Percentiles rank a stretch among this genome's conserved stretches.
Evolutionary conservation across 495 filamentous ascomycete species (phyloP).

Genomic region (Letharia lupina): DNA sequence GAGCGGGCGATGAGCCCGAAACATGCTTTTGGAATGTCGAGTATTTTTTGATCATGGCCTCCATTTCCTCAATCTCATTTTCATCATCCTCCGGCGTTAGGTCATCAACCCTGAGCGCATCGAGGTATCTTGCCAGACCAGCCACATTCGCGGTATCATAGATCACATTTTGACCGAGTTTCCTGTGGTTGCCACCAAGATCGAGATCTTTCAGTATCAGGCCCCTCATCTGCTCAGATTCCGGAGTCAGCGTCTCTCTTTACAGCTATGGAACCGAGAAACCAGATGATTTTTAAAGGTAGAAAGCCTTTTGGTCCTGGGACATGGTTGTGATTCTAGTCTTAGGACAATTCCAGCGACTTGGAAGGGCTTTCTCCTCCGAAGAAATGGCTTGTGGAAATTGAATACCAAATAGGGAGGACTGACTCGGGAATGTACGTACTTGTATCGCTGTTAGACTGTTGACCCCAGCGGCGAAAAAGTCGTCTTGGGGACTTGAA

Average conservation of each 20-base stretch:
- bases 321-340: not conserved
- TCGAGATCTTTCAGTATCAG: slow-evolving; percentile 41
- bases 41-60: slow-evolving; percentile 42
- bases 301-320: not conserved
- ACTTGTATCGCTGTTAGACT: slow-evolving; percentile 51
- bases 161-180: slow-evolving; percentile 40
- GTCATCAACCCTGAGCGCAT: slow-evolving; percentile 34
- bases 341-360: not conserved
- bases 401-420: not conserved
- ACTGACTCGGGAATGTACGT: not conserved
- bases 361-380: not conserved
- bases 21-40: slow-evolving; percentile 36
- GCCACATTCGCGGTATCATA: slow-evolving; percentile 44
- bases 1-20: slow-evolving; percentile 21
- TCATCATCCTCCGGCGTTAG: not conserved
- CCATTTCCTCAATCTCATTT: slow-evolving; percentile 35
- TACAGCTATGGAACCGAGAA: not conserved
- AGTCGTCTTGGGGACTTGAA: slow-evolving; percentile 36
- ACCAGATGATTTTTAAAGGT: not conserved
- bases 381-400: not conserved
- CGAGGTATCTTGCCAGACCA: slow-evolving; percentile 40
- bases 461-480: slow-evolving; percentile 51
- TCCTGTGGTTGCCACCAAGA: slow-evolving; percentile 27
- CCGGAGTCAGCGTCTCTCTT: not conserved
- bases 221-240: slow-evolving; percentile 31